Evolutionary conservation across 2,329 filamentous ascomycete species (phyloP).

Genomic region (Fusarium secorum): DNA sequence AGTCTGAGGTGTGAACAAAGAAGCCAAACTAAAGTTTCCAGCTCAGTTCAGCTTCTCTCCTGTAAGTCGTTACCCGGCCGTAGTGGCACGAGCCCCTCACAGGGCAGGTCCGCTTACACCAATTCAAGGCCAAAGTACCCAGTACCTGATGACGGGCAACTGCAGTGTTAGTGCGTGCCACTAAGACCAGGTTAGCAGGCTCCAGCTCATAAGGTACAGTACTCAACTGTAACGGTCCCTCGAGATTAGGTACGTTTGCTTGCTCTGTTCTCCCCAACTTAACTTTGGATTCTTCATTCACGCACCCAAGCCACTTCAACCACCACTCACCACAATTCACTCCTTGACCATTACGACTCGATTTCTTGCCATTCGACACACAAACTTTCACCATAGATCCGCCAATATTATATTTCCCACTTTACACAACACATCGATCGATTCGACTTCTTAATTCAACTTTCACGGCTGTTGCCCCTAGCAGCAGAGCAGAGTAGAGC

Average conservation of each 20-base stretch:
- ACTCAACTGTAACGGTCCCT: slow-evolving; percentile 20
- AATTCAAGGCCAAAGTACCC: not conserved
- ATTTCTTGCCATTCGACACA: slow-evolving; percentile 15
- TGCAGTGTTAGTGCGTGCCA: slow-evolving; percentile 17
- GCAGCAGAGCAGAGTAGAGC: slow-evolving; percentile 31
- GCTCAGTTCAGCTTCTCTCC: not conserved
- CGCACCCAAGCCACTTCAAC: slow-evolving; percentile 16
- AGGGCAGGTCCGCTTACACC: slow-evolving; percentile 5
- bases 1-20: slow-evolving; percentile 11
- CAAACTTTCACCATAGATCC: not conserved
- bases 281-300: slow-evolving; percentile 22
- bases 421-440: not conserved
- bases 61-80: slow-evolving; percentile 33
- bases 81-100: slow-evolving; percentile 26
- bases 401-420: not conserved
- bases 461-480: slow-evolving; percentile 32
- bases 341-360: slow-evolving; percentile 17
- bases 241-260: slow-evolving; percentile 6
- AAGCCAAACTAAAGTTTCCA: slow-evolving; percentile 1
- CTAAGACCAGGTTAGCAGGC: slow-evolving; percentile 17
- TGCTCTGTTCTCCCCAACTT: slow-evolving; percentile 19
- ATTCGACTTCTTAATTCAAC: not conserved
- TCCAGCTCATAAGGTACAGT: slow-evolving; percentile 18
- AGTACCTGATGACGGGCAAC: slow-evolving; percentile 22
- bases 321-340: slow-evolving; percentile 27